Evolutionary conservation across 768 basidiomycete species (phyloP), one percentile per base, ranked within the genome.

Genomic region (Panus rudis): DNA sequence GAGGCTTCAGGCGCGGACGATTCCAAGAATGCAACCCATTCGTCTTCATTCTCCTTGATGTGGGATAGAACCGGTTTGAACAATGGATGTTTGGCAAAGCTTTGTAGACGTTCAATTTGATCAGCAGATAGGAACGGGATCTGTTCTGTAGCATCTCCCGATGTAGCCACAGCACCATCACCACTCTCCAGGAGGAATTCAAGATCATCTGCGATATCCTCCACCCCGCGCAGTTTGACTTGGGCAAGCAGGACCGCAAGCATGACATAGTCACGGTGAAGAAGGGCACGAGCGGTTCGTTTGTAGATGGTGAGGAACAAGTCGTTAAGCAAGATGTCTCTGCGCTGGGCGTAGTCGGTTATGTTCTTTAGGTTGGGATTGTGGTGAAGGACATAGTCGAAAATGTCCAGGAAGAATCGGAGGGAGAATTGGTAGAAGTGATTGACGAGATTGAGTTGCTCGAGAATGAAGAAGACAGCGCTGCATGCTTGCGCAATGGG

Each of bases 341-440:
- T 78, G 10, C 96, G 82, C 32, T 64, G 66, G 39, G 69, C 67
- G 43, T 91, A 65, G 49, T 96, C 92, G 19, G 79, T 71, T 45
- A 93, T 72, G 46, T 76, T 78, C 61, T 75, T 81, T 49, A 98
- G 75, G 60, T 92, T 85, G 10, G 93, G 92, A 58, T 98, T 97
- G 54, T 87, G 83, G 52, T 86, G 84, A 6, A 98, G 76, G 45
- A 94, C 81, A 54, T 86, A 90, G 66, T 98, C 91, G 66, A 99
- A 99, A 57, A 97, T 94, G 60, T 96, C 94, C 46, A 98, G 76
- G 85, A 99, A 99, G 75, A 94, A 97, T 22, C 74, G 84, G 35
- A 99, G 75, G 2, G 96, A 98, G 72, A 99, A 99, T 62, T 97
- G 91, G 59, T 99, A 99, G 70, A 98, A 98, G 65, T 96, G 94